phyloP scores from a whole-genome alignment of 73 alveolate species.

The Symbiodinium natans region DNA sequence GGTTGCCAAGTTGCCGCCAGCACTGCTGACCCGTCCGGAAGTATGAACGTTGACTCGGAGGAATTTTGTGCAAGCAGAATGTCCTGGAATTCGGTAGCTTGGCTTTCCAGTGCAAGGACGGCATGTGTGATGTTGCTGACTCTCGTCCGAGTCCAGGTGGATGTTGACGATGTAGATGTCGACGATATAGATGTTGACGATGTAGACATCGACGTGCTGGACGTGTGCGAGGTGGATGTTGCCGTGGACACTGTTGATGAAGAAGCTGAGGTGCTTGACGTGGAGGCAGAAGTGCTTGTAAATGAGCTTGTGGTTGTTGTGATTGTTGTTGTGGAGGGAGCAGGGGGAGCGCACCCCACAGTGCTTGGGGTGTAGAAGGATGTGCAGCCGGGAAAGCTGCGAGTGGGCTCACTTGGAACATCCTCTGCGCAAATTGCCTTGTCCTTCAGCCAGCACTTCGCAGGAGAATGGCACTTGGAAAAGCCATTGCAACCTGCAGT shows the following conservation, averaged over 20 bases:
- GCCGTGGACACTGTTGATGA: not conserved
- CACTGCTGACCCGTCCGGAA: not conserved
- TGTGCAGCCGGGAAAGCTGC: not conserved
- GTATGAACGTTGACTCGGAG: not conserved
- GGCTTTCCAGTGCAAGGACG: not conserved
- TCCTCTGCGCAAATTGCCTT: not conserved
- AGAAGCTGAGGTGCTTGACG: not conserved
- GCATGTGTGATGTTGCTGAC: constrained; percentile 1
- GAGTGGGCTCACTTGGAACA: not conserved
- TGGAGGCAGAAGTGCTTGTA: not conserved
- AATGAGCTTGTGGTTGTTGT: not conserved
- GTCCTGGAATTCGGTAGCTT: not conserved
- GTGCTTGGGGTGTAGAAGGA: constrained; percentile 2
- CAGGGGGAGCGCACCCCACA: not conserved
- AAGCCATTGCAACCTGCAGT: not conserved
- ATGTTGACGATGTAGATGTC: constrained; percentile 1
- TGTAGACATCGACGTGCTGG: not conserved
- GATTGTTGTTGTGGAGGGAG: too few species aligned
- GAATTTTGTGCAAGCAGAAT: not conserved
- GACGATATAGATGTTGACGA: not conserved
- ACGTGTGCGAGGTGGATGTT: not conserved
- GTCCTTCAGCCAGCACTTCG: not conserved
- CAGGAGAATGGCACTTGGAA: not conserved
- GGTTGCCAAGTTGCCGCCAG: not conserved
- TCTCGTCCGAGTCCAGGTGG: not conserved